phyloP scores from a whole-genome alignment of 2,329 filamentous ascomycete species.

The Drechslerella dactyloides region DNA sequence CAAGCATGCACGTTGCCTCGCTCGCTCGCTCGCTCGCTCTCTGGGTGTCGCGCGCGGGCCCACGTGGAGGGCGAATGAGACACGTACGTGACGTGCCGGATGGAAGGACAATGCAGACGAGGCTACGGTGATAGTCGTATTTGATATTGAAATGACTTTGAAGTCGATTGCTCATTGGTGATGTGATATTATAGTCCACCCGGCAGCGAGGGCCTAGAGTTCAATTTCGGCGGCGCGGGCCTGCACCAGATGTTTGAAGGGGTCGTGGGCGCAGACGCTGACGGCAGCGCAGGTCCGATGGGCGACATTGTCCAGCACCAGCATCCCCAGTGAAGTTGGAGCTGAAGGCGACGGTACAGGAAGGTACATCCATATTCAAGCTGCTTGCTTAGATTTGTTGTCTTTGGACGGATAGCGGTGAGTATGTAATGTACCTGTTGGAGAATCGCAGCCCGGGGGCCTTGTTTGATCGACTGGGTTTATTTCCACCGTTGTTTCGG shows the following conservation, averaged over 20 bases:
- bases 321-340: slow-evolving; percentile 21
- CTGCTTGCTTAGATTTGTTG: neutral
- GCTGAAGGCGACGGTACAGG: neutral
- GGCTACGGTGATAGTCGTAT: too few species aligned
- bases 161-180: slow-evolving; percentile 26
- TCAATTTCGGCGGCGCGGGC: slow-evolving; percentile 46
- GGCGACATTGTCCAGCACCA: slow-evolving; percentile 45
- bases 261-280: slow-evolving; percentile 36
- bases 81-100: neutral
- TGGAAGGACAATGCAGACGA: too few species aligned
- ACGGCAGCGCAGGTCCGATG: slow-evolving; percentile 23
- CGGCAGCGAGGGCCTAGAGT: slow-evolving; percentile 46
- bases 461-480: slow-evolving; percentile 40
- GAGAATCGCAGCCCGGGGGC: slow-evolving; percentile 33
- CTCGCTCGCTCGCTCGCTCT: neutral
- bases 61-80: slow-evolving; percentile 5
- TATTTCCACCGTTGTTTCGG: slow-evolving; percentile 50
- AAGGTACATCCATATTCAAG: neutral
- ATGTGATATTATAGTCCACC: slow-evolving; percentile 42
- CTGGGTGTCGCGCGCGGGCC: too few species aligned
- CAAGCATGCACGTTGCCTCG: slow-evolving; percentile 5
- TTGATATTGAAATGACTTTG: slow-evolving; percentile 9
- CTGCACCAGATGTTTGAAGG: slow-evolving; percentile 51
- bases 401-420: neutral
- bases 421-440: neutral